Conservation (phyloP, 257 asterid genomes). For the Handroanthus guayacan region DNA sequence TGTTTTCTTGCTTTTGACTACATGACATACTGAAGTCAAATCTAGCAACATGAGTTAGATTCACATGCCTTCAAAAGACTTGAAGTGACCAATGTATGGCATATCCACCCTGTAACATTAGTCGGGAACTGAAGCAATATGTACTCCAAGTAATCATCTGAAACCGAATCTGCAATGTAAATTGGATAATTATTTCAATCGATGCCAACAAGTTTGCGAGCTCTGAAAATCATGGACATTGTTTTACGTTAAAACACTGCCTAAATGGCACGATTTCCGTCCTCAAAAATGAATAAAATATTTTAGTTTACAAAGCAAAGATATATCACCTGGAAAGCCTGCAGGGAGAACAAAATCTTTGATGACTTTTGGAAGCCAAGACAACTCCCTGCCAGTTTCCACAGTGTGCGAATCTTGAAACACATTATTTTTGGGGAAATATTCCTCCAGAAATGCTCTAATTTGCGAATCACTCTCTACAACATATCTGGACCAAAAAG, state of each 20-base stretch:
- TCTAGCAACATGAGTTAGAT: conserved; percentile 49
- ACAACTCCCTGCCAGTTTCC: conserved; percentile 43
- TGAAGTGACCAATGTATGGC: conserved; percentile 92
- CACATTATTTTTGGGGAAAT: conserved; percentile 39
- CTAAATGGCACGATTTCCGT: neutral
- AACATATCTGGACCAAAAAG: conserved; percentile 60
- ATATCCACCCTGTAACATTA: conserved; percentile 97
- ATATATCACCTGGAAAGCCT: conserved; percentile 80
- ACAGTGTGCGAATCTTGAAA: conserved; percentile 35
- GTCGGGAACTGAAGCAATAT: conserved; percentile 96
- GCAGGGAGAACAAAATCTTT: conserved; percentile 86
- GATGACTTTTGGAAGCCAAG: conserved; percentile 73
- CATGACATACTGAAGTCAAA: conserved; percentile 44
- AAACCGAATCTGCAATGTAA: conserved; percentile 77
- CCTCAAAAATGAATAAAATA: neutral
- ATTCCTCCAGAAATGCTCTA: conserved; percentile 61
- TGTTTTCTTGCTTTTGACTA: conserved; percentile 18
- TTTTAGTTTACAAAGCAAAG: conserved; percentile 3
- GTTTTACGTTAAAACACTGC: conserved; percentile 2
- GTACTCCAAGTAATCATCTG: conserved; percentile 94
- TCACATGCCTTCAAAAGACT: conserved; percentile 92
- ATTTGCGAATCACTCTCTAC: conserved; percentile 62
- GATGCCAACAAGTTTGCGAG: neutral
- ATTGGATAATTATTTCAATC: conserved; percentile 11
- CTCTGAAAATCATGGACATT: neutral